Evolutionary conservation across 169 alveolate species (phyloP), one percentile per base, ranked within the genome.

Genomic region (Sarcocystis neurona): DNA sequence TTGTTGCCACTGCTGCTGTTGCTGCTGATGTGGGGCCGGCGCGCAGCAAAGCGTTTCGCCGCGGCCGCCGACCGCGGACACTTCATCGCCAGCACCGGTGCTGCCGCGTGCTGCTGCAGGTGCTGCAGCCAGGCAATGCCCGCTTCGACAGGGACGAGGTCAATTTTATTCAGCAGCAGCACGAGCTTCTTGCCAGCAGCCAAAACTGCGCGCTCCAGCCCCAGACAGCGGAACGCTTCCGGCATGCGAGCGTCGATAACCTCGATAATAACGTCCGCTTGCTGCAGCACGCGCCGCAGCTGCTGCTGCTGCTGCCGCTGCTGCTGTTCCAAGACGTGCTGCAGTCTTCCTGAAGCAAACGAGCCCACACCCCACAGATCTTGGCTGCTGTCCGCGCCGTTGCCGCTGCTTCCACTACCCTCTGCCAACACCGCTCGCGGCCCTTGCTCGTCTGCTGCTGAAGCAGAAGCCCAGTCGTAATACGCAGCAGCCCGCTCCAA

Each of bases 211-310:
- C 95, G 92, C 92, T 97, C 99, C 60, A 97, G 88, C 82, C 94
- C 97, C 84, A 90, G 88, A 79, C 95, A 93, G 89, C 99, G 96
- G 91, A 96, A 97, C 39, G 97, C 97, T 63, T 92, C 84, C 27
- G 99, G 99, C 88, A 96, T 98, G 92, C 99, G 93, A 2, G 99
- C 98, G 93, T 97, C 99, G 63, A 97, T 92, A 3, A 97, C 97
- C 75, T 97, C 97, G 60, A 97, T 85, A 43, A 97, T 88, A 82
- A 96, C 96, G 92, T 97, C 99, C 18, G 98, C 91, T 41, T 94
- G 94, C 63, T 96, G 97, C 68, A 97, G 92, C 48, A 96, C 96
- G 84, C 93, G 94, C 56, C 96, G 94, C 53, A 92, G 63, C 63
- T 84, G 90, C 75, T 50, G 82, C 79, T 68, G 88, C 84, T 90